Conservation (phyloP, 2,329 filamentous ascomycete species). For the Plectosphaerella sp. region DNA sequence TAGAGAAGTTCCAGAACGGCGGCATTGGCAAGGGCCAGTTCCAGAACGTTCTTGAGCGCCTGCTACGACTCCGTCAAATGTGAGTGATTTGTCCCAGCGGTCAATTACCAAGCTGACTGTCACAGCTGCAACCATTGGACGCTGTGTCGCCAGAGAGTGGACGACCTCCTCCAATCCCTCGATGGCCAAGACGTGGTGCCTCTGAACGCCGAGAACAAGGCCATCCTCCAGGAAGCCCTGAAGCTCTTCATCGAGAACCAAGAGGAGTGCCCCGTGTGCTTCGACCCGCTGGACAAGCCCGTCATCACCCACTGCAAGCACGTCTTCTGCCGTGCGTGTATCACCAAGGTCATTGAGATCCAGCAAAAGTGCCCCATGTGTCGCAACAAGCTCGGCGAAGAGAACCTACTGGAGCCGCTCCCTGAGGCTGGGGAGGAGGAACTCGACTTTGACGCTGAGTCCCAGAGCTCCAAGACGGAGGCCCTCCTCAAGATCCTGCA, state of each 20-base stretch:
- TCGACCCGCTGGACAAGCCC: conserved; percentile 66
- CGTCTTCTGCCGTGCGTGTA: conserved; percentile 70
- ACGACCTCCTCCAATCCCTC: conserved; percentile 65
- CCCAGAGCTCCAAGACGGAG: conserved; percentile 78
- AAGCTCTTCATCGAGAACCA: conserved; percentile 73
- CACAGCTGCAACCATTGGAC: conserved; percentile 81
- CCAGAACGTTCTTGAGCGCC: conserved; percentile 71
- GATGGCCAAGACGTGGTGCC: conserved; percentile 64
- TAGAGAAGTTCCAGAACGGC: conserved; percentile 53
- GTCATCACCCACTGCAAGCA: conserved; percentile 86
- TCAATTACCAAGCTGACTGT: conserved; percentile 10
- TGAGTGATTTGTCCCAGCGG: conserved; percentile 21
- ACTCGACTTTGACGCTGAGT: conserved; percentile 54
- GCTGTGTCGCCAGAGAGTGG: conserved; percentile 70
- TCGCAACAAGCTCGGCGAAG: conserved; percentile 60
- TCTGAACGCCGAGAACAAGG: conserved; percentile 67
- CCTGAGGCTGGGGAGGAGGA: conserved; percentile 44
- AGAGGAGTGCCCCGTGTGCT: conserved; percentile 79
- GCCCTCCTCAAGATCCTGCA: conserved; percentile 70
- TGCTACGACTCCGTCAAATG: conserved; percentile 78
- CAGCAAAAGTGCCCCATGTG: conserved; percentile 86
- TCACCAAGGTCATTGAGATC: conserved; percentile 66
- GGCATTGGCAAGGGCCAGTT: conserved; percentile 53
- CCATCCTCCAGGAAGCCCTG: conserved; percentile 69
- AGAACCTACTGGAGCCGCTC: conserved; percentile 60